Evolutionary conservation across 108 stramenopile species (phyloP), one percentile per base, ranked within the genome.

Genomic region (Epithemia pelagica): DNA sequence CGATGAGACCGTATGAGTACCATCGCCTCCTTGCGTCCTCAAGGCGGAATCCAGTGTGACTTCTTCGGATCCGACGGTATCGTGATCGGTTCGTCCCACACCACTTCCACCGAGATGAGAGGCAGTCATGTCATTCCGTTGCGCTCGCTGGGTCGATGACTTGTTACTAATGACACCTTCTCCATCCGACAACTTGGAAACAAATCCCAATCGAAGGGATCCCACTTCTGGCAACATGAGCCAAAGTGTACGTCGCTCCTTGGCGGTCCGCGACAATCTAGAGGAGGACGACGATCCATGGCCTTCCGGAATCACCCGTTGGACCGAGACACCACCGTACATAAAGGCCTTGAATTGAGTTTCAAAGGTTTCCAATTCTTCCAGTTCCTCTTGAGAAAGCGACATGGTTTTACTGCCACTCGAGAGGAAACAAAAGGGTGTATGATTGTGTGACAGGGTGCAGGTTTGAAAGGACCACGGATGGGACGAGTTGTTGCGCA

Each of bases 161-260:
- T 73, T 54, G 61, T 73, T 73, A 26, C 65, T 66, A 1, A 73
- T 23, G 18, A 37, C 27, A 30, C 72, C 66, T 61, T 73, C 72
- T 1, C 66, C 66, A 33, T 73, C 67, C 58, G 65, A 77, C 0
- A 76, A 59, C 61, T 81, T 92, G 22, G 88, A 89, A 15, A 92
- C 81, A 67, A 88, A 92, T 58, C 91, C 91, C 10, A 92, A 60
- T 55, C 83, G 62, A 30, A 89, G 58, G 22, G 79, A 81, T 28
- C 83, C 83, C 28, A 74, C 79, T 64, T 84, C 90, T 30, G 90
- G 90, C 3, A 87, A 70, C 81, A 77, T 87, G 28, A 92, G 58
- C 91, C 91, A 92, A 18, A 92, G 68, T 18, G 91, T 92, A 20
- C 91, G 77, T 52, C 76, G 74, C 67, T 88, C 88, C 54, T 75